These are phyloP conservation scores for Ascoidea rubescens DNA, from an alignment of 805 yeast genomes.

Conservation along the genomic window DNA sequence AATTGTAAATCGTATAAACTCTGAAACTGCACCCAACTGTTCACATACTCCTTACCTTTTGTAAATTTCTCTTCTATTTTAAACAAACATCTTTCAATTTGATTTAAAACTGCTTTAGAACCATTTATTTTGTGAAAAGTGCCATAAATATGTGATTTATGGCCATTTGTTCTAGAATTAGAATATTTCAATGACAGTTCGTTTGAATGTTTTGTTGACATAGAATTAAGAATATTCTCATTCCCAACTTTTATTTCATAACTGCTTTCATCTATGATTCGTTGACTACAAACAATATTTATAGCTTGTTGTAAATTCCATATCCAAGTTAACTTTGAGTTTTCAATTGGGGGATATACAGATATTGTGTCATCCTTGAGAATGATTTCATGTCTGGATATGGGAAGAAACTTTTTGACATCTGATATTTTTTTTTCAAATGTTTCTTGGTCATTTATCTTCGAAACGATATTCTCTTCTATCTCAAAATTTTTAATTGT, in stretches of 20 bases:
- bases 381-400: constrained; percentile 20
- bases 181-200: not conserved
- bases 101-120: constrained; percentile 1
- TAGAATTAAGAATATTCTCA: constrained; percentile 4
- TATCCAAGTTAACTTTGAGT: constrained; percentile 20
- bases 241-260: constrained; percentile 12
- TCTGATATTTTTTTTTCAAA: not conserved
- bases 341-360: constrained; percentile 26
- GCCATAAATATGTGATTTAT: not conserved
- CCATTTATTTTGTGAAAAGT: not conserved
- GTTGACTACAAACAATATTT: constrained; percentile 15
- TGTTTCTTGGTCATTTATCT: not conserved
- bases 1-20: constrained; percentile 43
- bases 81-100: constrained; percentile 14
- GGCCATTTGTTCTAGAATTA: constrained; percentile 3
- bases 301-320: constrained; percentile 14
- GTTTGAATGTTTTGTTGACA: not conserved
- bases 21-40: constrained; percentile 42
- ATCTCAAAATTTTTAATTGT: not conserved
- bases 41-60: constrained; percentile 23
- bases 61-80: constrained; percentile 20
- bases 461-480: not conserved
- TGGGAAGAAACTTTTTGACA: constrained; percentile 1
- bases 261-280: constrained; percentile 11
- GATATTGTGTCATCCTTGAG: constrained; percentile 23